Base-by-base conservation (phyloP, 202 grass and related monocot genomes). In the Saccharum hybrid region DNA sequence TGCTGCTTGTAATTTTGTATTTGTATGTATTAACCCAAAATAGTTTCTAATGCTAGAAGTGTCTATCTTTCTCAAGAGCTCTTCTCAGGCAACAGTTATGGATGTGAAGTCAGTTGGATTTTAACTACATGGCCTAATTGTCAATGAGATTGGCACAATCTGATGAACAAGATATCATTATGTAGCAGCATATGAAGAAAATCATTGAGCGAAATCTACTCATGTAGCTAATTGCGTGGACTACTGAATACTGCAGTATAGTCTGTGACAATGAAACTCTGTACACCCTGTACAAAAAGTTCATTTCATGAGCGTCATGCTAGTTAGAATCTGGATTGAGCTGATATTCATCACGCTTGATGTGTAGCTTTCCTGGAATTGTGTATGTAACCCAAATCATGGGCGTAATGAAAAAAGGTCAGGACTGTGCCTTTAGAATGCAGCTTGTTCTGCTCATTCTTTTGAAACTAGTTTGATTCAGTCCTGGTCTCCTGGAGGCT, bases 361-460 rank as follows among this genome's bases (percentile, higher is more conserved):
- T 80, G 26, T 78, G 68, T 76, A 71, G 71, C 56, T 76, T 81
- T 83, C 72, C 42, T 37, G 76, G 75, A 66, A 71, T 71, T 66
- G 52, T 80, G 56, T 81, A 61, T 84, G 81, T 75, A 60, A 63
- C 42, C 15, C 46, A 51, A 66, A 52, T 74, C 30, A 64, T 76
- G 43, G 80, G 74, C 67, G 9, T 69, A 16, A 26, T 43, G 22
- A 18, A 68, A 59, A 28, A 74, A 81, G 5, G 21, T 8, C 13
- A 16, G 40, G 30, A 60, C 38, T 68, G 69, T 21, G 63, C n/a
- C 22, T 16, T 42, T 18, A 40, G 43, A 52, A 51, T 51, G 15
- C 48, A 51, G 15, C 48, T 51, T 51, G 48, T 15, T 51, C 14
- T 51, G 5, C 15, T 48, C 48, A 16, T 51, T 51, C 48, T 18